A percentile compares a stretch with the other conserved stretches of the same genome.
Conservation (phyloP, 306 rosid genomes). For the Prinsepia uniflora region DNA sequence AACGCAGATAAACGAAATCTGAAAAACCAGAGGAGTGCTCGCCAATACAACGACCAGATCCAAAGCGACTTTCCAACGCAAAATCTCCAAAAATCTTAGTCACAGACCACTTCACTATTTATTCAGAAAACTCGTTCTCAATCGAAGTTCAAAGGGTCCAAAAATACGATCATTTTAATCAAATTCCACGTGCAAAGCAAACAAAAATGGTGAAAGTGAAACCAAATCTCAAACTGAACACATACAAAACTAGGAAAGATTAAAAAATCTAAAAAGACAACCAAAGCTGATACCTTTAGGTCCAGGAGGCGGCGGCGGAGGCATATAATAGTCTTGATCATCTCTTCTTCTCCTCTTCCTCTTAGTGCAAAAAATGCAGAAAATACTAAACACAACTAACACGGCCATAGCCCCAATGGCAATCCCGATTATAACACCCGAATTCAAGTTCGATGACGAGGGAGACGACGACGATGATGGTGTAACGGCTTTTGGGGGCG, state of each 20-base stretch:
- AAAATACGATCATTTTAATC: neutral
- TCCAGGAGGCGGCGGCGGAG: slow-evolving; percentile 47
- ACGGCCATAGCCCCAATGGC: slow-evolving; percentile 66
- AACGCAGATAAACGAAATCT: neutral
- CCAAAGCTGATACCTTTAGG: slow-evolving; percentile 57
- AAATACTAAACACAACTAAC: slow-evolving; percentile 47
- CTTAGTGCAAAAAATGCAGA: slow-evolving; percentile 56
- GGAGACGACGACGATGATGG: slow-evolving; percentile 26
- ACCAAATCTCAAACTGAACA: neutral
- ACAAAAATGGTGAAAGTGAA: neutral
- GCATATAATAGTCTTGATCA: slow-evolving; percentile 50
- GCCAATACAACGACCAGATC: slow-evolving; percentile 24
- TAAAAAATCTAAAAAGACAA: neutral
- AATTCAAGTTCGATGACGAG: slow-evolving; percentile 33
- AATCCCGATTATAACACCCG: slow-evolving; percentile 62
- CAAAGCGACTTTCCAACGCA: neutral
- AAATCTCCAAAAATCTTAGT: neutral
- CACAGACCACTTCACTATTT: neutral
- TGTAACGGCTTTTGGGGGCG: slow-evolving; percentile 23
- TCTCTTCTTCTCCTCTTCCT: slow-evolving; percentile 67
- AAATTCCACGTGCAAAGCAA: neutral
- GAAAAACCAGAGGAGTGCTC: neutral
- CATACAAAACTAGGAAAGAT: neutral
- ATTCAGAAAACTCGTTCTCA: neutral
- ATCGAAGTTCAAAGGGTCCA: neutral